A percentile compares a stretch with the other conserved stretches of the same genome.
phyloP scores from a whole-genome alignment of 345 rosid genomes.

The Salix suchowensis region DNA sequence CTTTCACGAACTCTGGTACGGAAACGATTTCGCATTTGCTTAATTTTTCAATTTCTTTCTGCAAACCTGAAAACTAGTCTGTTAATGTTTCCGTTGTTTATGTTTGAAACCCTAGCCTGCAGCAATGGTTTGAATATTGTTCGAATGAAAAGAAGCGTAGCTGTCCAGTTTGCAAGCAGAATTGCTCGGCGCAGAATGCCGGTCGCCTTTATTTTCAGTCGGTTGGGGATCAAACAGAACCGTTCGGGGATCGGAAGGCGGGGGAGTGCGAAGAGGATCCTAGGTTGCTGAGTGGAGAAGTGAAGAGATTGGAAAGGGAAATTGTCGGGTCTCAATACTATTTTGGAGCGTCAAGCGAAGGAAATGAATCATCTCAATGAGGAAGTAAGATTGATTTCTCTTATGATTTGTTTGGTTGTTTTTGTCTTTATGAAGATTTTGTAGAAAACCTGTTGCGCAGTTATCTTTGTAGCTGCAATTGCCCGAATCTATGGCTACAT shows the following conservation, averaged over 20 bases:
- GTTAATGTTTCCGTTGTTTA: background rate
- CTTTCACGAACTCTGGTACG: conserved; percentile 89
- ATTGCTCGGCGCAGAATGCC: conserved; percentile 42
- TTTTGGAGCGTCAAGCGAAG: conserved; percentile 44
- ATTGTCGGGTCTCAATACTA: conserved; percentile 42
- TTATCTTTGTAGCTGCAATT: background rate
- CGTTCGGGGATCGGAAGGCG: conserved; percentile 24
- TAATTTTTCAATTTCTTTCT: background rate
- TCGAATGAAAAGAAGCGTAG: conserved; percentile 53
- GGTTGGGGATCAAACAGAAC: conserved; percentile 48
- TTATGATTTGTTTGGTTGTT: background rate
- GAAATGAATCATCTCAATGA: conserved; percentile 46
- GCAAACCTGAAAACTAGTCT: background rate
- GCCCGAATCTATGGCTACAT: background rate
- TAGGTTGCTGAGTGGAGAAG: conserved; percentile 46
- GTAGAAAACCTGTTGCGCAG: background rate
- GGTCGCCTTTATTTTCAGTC: conserved; percentile 84
- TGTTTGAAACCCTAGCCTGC: conserved; percentile 52
- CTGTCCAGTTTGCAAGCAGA: conserved; percentile 90
- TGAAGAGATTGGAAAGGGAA: conserved; percentile 58
- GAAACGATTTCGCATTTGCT: background rate
- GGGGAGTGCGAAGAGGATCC: conserved; percentile 45
- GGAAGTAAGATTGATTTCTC: conserved; percentile 39
- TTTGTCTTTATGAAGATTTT: background rate
- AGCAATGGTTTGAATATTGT: conserved; percentile 97